Percentiles rank a stretch among this genome's conserved stretches.
Evolutionary conservation across 331 rosid genomes (phyloP).

Genomic region (Ulmus americana): DNA sequence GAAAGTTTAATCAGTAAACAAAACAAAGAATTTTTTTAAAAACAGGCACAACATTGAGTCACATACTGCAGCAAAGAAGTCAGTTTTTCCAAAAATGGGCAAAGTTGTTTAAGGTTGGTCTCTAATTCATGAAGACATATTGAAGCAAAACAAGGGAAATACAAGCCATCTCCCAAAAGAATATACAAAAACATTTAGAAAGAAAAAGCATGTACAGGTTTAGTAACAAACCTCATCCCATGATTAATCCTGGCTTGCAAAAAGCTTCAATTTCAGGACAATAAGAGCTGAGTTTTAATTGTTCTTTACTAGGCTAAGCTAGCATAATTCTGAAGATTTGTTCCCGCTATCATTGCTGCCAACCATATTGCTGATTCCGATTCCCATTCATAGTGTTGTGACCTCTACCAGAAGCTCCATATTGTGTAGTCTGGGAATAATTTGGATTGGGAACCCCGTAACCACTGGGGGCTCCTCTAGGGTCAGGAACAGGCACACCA

Average conservation of each 20-base stretch:
- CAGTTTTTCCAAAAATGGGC: background rate
- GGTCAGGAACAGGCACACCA: constrained; percentile 51
- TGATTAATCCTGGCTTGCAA: background rate
- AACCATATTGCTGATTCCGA: constrained; percentile 19
- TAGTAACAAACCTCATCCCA: background rate
- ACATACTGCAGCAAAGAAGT: background rate
- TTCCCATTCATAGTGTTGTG: background rate
- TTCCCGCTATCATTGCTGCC: constrained; percentile 6
- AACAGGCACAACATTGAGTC: too few species aligned
- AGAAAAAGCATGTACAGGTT: background rate
- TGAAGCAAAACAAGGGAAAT: background rate
- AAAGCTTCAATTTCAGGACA: background rate
- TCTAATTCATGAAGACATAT: background rate
- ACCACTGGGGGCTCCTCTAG: constrained; percentile 47
- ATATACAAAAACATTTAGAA: background rate
- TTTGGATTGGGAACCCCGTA: constrained; percentile 52
- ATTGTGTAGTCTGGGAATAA: constrained; percentile 14
- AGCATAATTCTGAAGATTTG: background rate
- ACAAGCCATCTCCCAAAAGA: background rate
- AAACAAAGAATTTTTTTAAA: too few species aligned
- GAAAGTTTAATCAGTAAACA: too few species aligned
- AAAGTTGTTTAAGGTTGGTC: background rate
- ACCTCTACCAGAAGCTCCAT: constrained; percentile 26
- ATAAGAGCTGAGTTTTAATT: background rate
- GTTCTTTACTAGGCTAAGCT: background rate